phyloP scores from a whole-genome alignment of 2,329 filamentous ascomycete genomes.

The Grosmannia clavigera region DNA sequence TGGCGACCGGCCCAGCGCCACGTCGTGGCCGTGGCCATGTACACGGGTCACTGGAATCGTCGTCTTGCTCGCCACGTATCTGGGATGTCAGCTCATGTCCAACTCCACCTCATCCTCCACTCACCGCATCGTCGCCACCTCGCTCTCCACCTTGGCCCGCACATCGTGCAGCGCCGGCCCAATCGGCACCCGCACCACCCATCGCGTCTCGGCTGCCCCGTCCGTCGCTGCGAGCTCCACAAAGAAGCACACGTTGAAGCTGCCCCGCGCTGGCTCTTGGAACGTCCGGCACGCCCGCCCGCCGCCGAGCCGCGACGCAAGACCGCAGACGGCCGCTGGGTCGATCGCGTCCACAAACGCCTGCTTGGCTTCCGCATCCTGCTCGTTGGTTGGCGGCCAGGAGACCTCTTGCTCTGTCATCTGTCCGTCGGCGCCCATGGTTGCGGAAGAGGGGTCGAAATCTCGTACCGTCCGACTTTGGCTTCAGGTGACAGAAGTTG shows the following conservation, averaged over 20 bases:
- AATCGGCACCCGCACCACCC: conserved; percentile 16
- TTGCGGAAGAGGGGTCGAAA: background rate
- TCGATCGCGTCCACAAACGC: conserved; percentile 3
- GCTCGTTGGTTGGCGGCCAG: conserved; percentile 1
- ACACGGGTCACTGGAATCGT: conserved; percentile 15
- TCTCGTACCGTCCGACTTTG: no score
- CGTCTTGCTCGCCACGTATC: conserved; percentile 14
- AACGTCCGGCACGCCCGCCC: background rate
- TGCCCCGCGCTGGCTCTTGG: background rate
- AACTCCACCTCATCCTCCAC: conserved; percentile 4
- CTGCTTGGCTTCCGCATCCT: background rate
- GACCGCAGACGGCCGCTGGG: background rate
- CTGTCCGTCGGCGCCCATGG: background rate
- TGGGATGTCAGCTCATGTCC: background rate
- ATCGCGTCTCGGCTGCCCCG: background rate
- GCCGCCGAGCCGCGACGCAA: background rate
- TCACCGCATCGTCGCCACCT: conserved; percentile 15
- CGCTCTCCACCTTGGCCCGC: conserved; percentile 17
- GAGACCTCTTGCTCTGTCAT: background rate
- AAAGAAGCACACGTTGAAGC: conserved; percentile 8
- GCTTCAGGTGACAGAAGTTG: background rate
- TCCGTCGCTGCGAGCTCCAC: conserved; percentile 1
- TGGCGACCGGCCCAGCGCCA: background rate
- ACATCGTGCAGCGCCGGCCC: conserved; percentile 12
- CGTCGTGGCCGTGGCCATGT: conserved; percentile 10